Base-by-base conservation (phyloP, 2,329 filamentous ascomycete genomes). In the Colletotrichum shisoi region DNA sequence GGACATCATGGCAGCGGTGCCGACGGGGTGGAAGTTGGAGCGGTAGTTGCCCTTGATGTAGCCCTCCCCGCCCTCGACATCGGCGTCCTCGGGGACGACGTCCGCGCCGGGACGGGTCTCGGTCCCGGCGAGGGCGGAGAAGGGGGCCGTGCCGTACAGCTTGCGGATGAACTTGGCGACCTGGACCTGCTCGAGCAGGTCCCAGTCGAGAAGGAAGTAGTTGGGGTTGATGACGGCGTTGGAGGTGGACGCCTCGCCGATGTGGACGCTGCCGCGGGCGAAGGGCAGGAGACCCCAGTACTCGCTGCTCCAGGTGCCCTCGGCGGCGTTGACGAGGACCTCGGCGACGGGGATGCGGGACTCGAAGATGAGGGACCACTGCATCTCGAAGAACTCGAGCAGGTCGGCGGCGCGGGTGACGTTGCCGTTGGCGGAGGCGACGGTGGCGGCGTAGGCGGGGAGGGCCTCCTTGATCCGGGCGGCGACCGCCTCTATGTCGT, bases 1-100 rank as follows among this genome's bases (percentile, higher is more conserved):
- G 2, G 81, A 77, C 76, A 85, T 79, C 83, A 86, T 86, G 3
- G 83, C 78, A 3, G 80, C 78, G 0, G 83, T 84, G 2, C 82
- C 82, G 27, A 80, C 75, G 0, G 80, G 77, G 70, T 85, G 83
- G 51, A 81, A 82, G 24, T 78, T 79, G 1, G 75, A 68, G 13
- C 65, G 65, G 44, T 68, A 67, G 64, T 64, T 67, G 31, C 49
- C 42, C 24, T 53, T 63, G 21, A 68, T 51, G 61, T 62, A 68
- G 42, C 34, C 42, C 13, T 44, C 44, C 65, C 65, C 65, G 13
- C 51, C 65, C 13, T 57, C 71, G 17, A 76, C 72, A 1, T 71
- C 74, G 11, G 77, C 74, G 42, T 78, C 72, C 0, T 65, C 69
- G 2, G 76, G 72, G 31, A 78, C 53, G 12, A 67, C 45, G 3